Base-by-base conservation (phyloP, 345 rosid species). In the Stellera chamaejasme region DNA sequence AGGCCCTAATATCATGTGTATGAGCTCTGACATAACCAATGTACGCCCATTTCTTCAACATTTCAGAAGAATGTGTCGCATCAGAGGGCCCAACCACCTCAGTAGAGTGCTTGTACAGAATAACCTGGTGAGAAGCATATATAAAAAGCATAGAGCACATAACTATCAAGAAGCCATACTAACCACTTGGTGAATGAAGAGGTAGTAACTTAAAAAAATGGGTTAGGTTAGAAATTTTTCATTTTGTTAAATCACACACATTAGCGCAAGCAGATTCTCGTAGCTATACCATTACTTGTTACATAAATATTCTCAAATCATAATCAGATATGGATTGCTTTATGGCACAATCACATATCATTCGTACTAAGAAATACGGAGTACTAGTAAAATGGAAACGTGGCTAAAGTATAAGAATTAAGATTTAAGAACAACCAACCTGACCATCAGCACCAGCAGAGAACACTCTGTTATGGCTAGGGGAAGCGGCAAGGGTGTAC, bases 361-460 rank as follows among this genome's bases (percentile, higher is more conserved):
- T 0, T 32, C 39, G 5, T 32, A 32, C 9, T 32, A 32, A 5
- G 9, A 32, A 32, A 32, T 32, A 19, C 23, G 23, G 23, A 19
- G 23, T 19, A 19, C 23, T 19, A 19, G 23, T 19, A 32, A 32
- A 5, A 32, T 32, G 39, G 9, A 32, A 32, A 32, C 1, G 39
- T 32, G 5, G 5, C 9, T 32, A 32, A 0, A 32, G 9, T 32
- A 32, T 32, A 32, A 5, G 23, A 19, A 19, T 19, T 19, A 19
- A 19, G 23, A 19, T 19, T 19, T 19, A 19, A 19, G 39, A 32
- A 32, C 4, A 2, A 5, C 23, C 58, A 63, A 88, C 96, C 97
- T 88, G 92, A 66, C 98, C 98, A 74, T 92, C 97, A 19, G 95
- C 79, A 62, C 98, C 96, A 50, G 95, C 84, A 66, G 96, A 88